Conservation (phyloP, 306 rosid genomes). For the apple (Malus domestica) region DNA sequence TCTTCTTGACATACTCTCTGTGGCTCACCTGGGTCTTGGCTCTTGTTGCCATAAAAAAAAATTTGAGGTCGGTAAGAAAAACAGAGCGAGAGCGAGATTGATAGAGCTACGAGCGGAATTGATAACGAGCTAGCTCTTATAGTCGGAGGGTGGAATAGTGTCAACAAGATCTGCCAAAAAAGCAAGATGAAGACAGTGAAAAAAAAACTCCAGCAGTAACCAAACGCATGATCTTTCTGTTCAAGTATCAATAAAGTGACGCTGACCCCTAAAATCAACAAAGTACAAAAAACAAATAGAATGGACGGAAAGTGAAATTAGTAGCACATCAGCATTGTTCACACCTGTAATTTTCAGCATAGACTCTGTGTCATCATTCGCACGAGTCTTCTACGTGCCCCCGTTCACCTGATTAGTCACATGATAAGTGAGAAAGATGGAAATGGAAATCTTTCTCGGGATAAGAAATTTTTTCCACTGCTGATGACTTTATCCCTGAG, state of each 20-base stretch:
- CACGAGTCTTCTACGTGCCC: neutral
- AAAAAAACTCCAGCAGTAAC: constrained; percentile 19
- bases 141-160: neutral
- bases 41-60: constrained; percentile 12
- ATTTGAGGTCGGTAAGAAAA: neutral
- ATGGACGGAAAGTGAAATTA: neutral
- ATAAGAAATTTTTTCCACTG: too few species aligned
- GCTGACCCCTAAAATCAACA: constrained; percentile 20
- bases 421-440: too few species aligned
- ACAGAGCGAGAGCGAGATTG: constrained; percentile 9
- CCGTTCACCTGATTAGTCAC: neutral
- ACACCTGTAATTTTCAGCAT: neutral
- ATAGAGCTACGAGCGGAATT: constrained; percentile 7
- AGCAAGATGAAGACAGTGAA: constrained; percentile 40
- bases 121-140: constrained; percentile 14
- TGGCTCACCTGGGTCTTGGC: constrained; percentile 2
- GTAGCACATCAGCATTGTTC: neutral
- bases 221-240: constrained; percentile 19
- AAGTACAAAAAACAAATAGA: neutral
- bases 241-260: constrained; percentile 19
- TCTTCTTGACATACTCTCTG: constrained; percentile 12
- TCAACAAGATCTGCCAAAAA: constrained; percentile 10
- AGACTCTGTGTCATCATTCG: neutral
- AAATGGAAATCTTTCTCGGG: too few species aligned
- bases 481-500: too few species aligned